Evolutionary conservation across 73 alveolate species (phyloP), one percentile per base, ranked within the genome.

Genomic region (Stentor roeselii): DNA sequence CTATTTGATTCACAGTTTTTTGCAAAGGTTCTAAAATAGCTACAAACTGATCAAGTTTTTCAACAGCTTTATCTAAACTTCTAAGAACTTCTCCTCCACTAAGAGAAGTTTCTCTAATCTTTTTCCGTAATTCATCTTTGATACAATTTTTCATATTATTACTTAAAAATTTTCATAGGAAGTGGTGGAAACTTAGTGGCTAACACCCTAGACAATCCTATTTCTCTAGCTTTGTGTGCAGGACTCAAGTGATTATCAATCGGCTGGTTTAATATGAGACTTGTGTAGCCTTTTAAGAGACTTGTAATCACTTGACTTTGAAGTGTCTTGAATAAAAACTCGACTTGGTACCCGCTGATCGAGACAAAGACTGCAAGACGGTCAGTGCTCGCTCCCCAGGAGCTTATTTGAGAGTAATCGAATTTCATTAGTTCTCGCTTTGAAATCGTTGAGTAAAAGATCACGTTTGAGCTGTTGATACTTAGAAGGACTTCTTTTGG

Each of bases 301-400:
- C 27, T 21, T 1, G 41, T 67, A 34, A 67, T 67, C 21, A 67
- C 80, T 30, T 40, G n/a, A 11, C 41, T 40, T 67, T 21, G 37
- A 21, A 67, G 41, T n/a, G 80, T 67, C 34, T 67, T 67, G 37
- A 67, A 67, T 27, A 67, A 11, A 34, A 21, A 67, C 34, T 67
- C 42, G 2, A 32, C 37, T 67, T 67, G 80, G 11, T 21, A 21
- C 14, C 80, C 80, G 0, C 41, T 32, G 21, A 27, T 67, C 1
- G 80, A 36, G 21, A 67, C 80, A 1, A 67, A 21, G 0, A 67
- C 27, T 1, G 80, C 80, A 1, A 67, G 37, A 21, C n/a, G n/a
- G 37, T 67, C 80, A 11, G n/a, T 67, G 34, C 80, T 67, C 2
- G 34, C 80, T 1, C 80, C 80, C 80, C 80, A 67, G 2, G 42